These are phyloP conservation scores for Linderniella brevidens DNA, from an alignment of 257 asterid species.

Conservation along the genomic window DNA sequence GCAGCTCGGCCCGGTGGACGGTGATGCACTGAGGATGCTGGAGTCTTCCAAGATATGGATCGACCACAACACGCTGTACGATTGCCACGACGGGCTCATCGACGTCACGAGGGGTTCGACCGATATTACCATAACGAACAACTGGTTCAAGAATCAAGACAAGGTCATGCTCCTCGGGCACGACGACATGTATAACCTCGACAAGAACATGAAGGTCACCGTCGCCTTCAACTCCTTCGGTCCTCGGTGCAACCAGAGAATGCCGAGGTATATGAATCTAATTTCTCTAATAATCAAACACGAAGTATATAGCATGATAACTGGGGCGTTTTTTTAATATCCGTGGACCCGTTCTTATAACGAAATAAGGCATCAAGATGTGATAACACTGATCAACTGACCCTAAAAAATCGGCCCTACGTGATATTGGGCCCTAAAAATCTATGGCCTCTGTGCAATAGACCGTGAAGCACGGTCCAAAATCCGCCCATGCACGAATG, in stretches of 20 bases:
- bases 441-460: no score
- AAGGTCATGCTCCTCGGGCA: slow-evolving; percentile 86
- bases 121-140: slow-evolving; percentile 54
- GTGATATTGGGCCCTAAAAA: no score
- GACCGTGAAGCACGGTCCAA: no score
- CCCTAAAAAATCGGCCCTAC: no score
- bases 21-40: slow-evolving; percentile 57
- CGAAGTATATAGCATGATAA: not conserved
- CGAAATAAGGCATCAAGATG: no score
- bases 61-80: slow-evolving; percentile 60
- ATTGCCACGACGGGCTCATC: slow-evolving; percentile 47
- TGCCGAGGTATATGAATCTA: slow-evolving; percentile 45
- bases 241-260: slow-evolving; percentile 60
- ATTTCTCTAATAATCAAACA: not conserved
- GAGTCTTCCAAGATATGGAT: slow-evolving; percentile 55
- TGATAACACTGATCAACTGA: no score
- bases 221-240: slow-evolving; percentile 81
- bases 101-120: slow-evolving; percentile 83
- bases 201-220: slow-evolving; percentile 59
- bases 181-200: slow-evolving; percentile 45
- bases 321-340: no score
- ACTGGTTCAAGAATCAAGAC: slow-evolving; percentile 53
- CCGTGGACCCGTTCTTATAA: no score
- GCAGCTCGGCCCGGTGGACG: slow-evolving; percentile 46
- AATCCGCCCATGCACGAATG: no score